Evolutionary conservation across 2,329 filamentous ascomycete genomes (phyloP).

Genomic region (Mycogone perniciosa): DNA sequence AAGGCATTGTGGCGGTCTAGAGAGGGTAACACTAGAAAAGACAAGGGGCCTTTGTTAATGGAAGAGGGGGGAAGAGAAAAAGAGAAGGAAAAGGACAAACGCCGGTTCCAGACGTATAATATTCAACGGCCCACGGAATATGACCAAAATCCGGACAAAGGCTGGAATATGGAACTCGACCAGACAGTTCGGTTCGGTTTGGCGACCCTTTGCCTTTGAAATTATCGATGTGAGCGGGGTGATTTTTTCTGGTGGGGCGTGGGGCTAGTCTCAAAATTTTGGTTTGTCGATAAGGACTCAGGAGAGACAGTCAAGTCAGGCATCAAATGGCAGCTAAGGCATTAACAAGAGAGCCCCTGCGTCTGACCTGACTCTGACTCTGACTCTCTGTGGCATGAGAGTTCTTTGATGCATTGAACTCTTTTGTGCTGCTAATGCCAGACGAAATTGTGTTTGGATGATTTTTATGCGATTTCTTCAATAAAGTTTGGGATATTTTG

Average conservation of each 20-base stretch:
- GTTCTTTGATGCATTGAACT: too few relatives aligned
- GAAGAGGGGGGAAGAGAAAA: constrained; percentile 10
- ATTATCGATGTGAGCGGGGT: constrained; percentile 27
- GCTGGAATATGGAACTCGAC: neutral
- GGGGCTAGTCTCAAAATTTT: constrained; percentile 28
- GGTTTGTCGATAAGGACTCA: constrained; percentile 15
- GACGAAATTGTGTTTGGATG: too few relatives aligned
- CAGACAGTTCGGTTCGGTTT: constrained; percentile 1
- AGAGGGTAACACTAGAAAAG: constrained; percentile 12
- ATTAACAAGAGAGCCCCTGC: constrained; percentile 16
- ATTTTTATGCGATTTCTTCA: too few relatives aligned
- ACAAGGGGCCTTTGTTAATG: neutral
- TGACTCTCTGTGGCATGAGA: neutral
- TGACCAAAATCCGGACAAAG: constrained; percentile 15
- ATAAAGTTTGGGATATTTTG: too few relatives aligned
- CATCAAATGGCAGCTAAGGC: constrained; percentile 28
- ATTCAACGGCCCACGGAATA: constrained; percentile 8
- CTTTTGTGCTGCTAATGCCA: too few relatives aligned
- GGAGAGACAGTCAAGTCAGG: constrained; percentile 22
- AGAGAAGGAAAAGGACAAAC: constrained; percentile 11
- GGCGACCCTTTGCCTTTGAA: constrained; percentile 7
- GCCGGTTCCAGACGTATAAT: constrained; percentile 9
- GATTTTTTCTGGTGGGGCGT: constrained; percentile 36
- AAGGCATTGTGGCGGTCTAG: constrained; percentile 51
- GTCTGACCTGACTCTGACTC: too few relatives aligned